Base-by-base conservation (phyloP, 805 yeast species). In the Candida ponderosae region DNA sequence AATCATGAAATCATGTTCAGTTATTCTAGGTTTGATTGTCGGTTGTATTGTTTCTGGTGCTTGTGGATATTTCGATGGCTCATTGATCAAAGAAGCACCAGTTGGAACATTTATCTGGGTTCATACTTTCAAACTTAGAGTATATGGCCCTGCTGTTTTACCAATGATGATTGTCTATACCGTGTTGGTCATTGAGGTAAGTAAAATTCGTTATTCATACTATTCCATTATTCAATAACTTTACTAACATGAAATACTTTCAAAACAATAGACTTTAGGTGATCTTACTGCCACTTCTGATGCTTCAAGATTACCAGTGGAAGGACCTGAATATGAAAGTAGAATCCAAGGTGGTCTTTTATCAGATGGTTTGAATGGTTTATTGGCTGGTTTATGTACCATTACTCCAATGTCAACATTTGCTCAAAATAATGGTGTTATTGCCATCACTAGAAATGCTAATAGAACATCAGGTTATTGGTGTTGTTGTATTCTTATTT, bases 11-110 rank as follows among this genome's bases (percentile, higher is more conserved):
- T 84, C 95, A 1, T 86, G 95, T 68, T 89, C 96, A 2, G 95
- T 88, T 34, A 82, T 88, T 46, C 63, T 81, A 21, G 96, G 96
- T 32, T 67, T 88, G 40, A 60, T 88, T 17, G 78, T 85, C 29
- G 96, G 96, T 30, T 87, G 96, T 63, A 84, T 88, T 41, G 93
- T 88, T 32, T 95, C 93, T 26, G 95, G 90, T 42, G 96, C 94
- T 9, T 76, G 85, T 58, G 93, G 93, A 15, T 88, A 88, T 65
- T 88, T 87, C 53, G 72, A 72, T 46, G 62, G 66, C 33, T 51
- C 66, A 2, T 53, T 65, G 14, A 81, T 88, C 46, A 74, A 74
- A 38, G 62, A 63, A 19, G 94, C 96, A 11, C 90, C 93, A 9
- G 84, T 75, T 32, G 93, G 73, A n/a, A 83, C 93, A 15, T 88